Evolutionary conservation across 2,329 filamentous ascomycete genomes (phyloP).

Genomic region (Aspergillus ochraceus): DNA sequence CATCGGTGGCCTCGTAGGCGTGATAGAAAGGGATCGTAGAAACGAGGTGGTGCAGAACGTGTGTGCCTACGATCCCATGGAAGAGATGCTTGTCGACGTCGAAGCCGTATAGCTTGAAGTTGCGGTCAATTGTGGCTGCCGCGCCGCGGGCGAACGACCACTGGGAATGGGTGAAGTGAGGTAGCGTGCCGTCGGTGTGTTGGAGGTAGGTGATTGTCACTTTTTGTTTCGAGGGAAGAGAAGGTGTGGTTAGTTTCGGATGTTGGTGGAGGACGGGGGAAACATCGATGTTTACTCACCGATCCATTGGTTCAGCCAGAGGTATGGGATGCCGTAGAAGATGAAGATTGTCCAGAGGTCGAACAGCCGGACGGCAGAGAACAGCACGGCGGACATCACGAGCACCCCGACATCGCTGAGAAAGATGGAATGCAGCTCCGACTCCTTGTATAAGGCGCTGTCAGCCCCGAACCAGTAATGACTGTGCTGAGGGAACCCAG

Average conservation of each 20-base stretch:
- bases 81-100: constrained; percentile 53
- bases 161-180: constrained; percentile 57
- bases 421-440: background rate
- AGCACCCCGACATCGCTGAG: background rate
- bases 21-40: constrained; percentile 57
- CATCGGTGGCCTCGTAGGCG: background rate
- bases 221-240: constrained; percentile 22
- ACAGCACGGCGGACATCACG: background rate
- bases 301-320: background rate
- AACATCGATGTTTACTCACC: background rate
- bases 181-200: constrained; percentile 61
- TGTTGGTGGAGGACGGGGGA: background rate
- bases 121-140: constrained; percentile 62
- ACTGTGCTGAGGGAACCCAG: constrained; percentile 60
- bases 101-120: constrained; percentile 61
- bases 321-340: background rate
- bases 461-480: constrained; percentile 57
- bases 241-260: too few species aligned
- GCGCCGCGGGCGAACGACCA: constrained; percentile 65
- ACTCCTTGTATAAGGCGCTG: background rate
- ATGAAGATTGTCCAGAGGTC: background rate
- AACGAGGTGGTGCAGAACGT: constrained; percentile 63
- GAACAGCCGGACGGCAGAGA: background rate
- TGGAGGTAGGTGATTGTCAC: constrained; percentile 75
- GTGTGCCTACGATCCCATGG: constrained; percentile 64